Evolutionary conservation across 2,329 filamentous ascomycete genomes (phyloP), one percentile per base, ranked within the genome.

Genomic region (Botrytis aclada): DNA sequence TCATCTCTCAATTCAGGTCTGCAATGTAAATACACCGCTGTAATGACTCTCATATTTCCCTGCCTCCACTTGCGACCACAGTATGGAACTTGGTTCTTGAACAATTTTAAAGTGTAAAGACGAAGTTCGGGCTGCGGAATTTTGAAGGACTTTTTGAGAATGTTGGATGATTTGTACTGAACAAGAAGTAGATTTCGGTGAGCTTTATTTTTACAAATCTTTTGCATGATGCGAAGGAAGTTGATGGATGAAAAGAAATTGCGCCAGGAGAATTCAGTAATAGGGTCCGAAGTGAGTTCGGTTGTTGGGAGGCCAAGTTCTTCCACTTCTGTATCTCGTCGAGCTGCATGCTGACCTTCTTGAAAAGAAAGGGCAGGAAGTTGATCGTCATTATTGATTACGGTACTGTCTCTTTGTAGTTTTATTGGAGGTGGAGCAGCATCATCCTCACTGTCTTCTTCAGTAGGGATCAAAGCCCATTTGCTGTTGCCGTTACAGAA

Each of bases 31-130:
- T 98, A 99, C 1, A 99, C 93, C 5, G 95, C 94, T 0, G 96
- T 99, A 80, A 99, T 99, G 80, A 98, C 95, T 72, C 95, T 93
- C 96, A 99, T 99, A 82, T 99, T 98, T 78, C 90, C 91, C 84
- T 98, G 96, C 22, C 96, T 91, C 96, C 96, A 99, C 84, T 99
- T 99, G 61, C 96, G 91, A 34, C 96, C 95, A 82, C 95, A 98
- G 85, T 97, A 99, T 1, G 96, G 96, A 7, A 99, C 96, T 82
- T 99, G 96, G 74, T 94, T 96, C 83, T 99, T 99, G 90, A 98
- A 98, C 0, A 99, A 88, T 83, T 99, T 99, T 77, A 99, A 88
- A 0, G 96, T 97, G 84, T 98, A 98, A 61, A 97, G 90, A 9
- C 96, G 90, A 58, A 99, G 86, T 79, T 94, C 88, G 2, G 91